Evolutionary conservation across 1,284 basidiomycete genomes (phyloP).

Genomic region (Rhodotorula glutinis): DNA sequence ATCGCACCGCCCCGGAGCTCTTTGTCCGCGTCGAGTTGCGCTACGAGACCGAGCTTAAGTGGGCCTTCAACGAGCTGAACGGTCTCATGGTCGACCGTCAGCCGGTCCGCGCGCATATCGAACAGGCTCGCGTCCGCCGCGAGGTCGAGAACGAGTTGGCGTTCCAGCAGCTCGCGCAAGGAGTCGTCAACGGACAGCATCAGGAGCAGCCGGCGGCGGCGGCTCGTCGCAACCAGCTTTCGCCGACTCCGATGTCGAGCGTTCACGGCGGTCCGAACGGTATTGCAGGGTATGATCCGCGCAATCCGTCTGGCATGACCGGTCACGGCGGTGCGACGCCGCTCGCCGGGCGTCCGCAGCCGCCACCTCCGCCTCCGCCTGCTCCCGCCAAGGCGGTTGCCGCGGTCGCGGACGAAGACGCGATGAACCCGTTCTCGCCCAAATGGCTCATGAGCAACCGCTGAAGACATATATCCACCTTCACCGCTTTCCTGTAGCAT

Average conservation of each 20-base stretch:
- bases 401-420: background rate
- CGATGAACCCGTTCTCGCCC: conserved; percentile 11
- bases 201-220: background rate
- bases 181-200: background rate
- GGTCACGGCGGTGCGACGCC: background rate
- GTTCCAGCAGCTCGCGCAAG: conserved; percentile 4
- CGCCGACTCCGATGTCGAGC: background rate
- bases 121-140: conserved; percentile 9
- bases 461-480: no score
- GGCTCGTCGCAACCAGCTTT: background rate
- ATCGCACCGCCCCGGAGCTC: background rate
- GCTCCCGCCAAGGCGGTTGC: background rate
- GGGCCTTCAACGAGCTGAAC: conserved; percentile 21
- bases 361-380: conserved; percentile 10
- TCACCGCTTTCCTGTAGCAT: background rate
- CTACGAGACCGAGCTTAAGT: conserved; percentile 25
- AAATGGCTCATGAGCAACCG: background rate
- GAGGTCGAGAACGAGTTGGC: conserved; percentile 16
- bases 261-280: background rate
- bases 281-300: background rate
- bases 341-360: background rate
- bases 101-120: conserved; percentile 12
- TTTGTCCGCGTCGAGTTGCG: conserved; percentile 23
- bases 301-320: background rate
- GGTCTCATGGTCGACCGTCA: conserved; percentile 6